Conservation (phyloP, 441 rosid species). For the Kokia cookei region DNA sequence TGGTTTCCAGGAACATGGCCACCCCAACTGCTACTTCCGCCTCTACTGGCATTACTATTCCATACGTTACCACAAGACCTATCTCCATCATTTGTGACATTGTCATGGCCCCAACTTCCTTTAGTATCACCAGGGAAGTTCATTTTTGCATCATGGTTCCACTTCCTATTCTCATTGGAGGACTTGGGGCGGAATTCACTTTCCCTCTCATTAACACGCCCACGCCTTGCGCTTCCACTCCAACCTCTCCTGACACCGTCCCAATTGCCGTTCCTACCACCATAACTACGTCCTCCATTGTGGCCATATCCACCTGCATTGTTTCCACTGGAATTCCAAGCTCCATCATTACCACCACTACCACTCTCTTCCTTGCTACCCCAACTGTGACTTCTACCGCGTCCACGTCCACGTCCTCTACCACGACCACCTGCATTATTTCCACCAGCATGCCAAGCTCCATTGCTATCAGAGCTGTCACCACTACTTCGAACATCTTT, state of each 20-base stretch:
- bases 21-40: neutral
- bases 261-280: conserved; percentile 17
- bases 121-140: neutral
- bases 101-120: neutral
- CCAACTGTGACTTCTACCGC: neutral
- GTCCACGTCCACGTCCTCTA: neutral
- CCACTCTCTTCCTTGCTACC: neutral
- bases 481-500: neutral
- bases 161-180: neutral
- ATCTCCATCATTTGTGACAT: neutral
- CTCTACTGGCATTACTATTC: neutral
- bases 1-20: neutral
- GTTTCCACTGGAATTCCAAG: neutral
- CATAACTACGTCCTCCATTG: neutral
- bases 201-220: neutral
- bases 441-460: neutral
- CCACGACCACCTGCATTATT: neutral
- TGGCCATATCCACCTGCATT: neutral
- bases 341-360: neutral
- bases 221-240: neutral
- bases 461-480: neutral
- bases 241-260: conserved; percentile 14
- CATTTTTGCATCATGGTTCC: neutral
- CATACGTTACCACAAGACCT: conserved; percentile 5
- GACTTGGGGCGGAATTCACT: neutral